Percentiles rank a stretch among this genome's conserved stretches.
Evolutionary conservation across 2,329 filamentous ascomycete species (phyloP).

Genomic region (Cladosporium sp.): DNA sequence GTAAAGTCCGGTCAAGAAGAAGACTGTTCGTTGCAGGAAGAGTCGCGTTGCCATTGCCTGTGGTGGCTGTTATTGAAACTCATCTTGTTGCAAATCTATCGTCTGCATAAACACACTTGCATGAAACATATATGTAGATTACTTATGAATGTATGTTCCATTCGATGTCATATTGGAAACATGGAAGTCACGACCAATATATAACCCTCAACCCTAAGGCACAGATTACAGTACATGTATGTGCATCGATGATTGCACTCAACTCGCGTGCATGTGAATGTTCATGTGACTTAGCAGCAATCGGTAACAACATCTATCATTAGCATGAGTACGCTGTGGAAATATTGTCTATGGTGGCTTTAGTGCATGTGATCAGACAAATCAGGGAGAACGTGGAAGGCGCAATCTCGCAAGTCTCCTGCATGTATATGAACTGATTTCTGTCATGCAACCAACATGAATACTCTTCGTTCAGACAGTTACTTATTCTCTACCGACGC

Average conservation of each 20-base stretch:
- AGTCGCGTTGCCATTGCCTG: too few species aligned
- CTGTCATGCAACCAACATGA: too few species aligned
- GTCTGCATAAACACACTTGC: background rate
- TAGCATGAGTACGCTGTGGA: background rate
- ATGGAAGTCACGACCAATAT: too few species aligned
- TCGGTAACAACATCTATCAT: background rate
- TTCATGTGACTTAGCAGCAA: background rate
- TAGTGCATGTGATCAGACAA: background rate
- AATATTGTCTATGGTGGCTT: background rate
- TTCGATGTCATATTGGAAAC: too few species aligned
- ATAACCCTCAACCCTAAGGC: too few species aligned
- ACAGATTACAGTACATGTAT: too few species aligned
- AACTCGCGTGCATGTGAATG: background rate
- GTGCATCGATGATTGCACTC: background rate
- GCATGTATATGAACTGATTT: too few species aligned
- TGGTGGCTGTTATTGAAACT: background rate
- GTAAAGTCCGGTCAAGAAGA: background rate
- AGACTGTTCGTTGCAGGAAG: too few species aligned
- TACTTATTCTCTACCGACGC: background rate
- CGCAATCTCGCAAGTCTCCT: background rate
- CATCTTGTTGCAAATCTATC: background rate
- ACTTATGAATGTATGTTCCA: background rate
- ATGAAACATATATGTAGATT: background rate
- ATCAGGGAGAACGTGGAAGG: background rate
- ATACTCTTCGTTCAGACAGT: background rate